Conservation (phyloP, 768 basidiomycete genomes). For the Candolleomyces eurysporus region DNA sequence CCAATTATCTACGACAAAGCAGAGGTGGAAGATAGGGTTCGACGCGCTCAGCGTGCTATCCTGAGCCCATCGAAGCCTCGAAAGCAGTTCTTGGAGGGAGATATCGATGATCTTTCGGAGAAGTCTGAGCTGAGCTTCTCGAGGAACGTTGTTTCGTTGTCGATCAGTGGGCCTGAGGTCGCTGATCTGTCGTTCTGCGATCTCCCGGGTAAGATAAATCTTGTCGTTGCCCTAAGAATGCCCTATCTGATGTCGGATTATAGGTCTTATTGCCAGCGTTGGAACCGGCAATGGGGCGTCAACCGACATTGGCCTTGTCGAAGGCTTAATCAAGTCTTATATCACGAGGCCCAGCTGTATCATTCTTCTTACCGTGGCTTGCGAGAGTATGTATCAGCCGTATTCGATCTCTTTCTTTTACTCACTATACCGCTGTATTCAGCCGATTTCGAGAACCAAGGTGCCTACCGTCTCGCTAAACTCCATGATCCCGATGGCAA, state of each 20-base stretch:
- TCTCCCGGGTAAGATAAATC: slow-evolving; percentile 43
- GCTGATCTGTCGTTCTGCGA: slow-evolving; percentile 67
- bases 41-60: slow-evolving; percentile 64
- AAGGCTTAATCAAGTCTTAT: slow-evolving; percentile 54
- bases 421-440: neutral
- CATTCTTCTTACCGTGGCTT: slow-evolving; percentile 57
- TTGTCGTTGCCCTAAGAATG: neutral
- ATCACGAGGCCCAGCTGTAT: slow-evolving; percentile 63
- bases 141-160: slow-evolving; percentile 52
- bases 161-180: slow-evolving; percentile 57
- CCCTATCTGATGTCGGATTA: neutral
- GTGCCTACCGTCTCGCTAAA: slow-evolving; percentile 65
- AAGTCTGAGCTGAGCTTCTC: slow-evolving; percentile 43
- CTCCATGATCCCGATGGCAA: slow-evolving; percentile 57
- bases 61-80: slow-evolving; percentile 48
- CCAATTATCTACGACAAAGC: slow-evolving; percentile 45
- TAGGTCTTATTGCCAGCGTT: slow-evolving; percentile 61
- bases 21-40: slow-evolving; percentile 63
- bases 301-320: slow-evolving; percentile 61
- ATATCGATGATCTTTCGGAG: slow-evolving; percentile 20
- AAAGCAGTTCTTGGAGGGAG: slow-evolving; percentile 37
- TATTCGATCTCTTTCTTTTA: neutral
- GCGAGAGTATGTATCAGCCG: slow-evolving; percentile 49
- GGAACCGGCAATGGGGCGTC: slow-evolving; percentile 42
- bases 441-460: slow-evolving; percentile 85